Conservation (phyloP, 2,329 filamentous ascomycete species). For the Xylaria sp. region DNA sequence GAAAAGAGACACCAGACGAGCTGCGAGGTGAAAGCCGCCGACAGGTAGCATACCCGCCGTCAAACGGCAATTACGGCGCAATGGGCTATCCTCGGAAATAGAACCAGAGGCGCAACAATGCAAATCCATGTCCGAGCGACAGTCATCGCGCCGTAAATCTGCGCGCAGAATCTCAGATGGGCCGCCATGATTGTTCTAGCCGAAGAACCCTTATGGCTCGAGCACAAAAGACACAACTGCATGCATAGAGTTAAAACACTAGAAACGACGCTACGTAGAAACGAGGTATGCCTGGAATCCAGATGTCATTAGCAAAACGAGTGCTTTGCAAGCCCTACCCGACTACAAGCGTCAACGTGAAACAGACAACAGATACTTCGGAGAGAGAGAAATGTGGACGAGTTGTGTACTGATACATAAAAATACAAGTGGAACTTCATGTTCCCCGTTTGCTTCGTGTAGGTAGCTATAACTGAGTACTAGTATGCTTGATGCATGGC, state of each 20-base stretch:
- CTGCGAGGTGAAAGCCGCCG: constrained; percentile 63
- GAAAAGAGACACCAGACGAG: constrained; percentile 67
- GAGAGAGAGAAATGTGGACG: constrained; percentile 10
- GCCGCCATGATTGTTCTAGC: constrained; percentile 20
- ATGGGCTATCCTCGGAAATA: constrained; percentile 52
- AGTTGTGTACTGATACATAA: constrained; percentile 29
- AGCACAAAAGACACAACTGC: constrained; percentile 20
- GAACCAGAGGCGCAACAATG: constrained; percentile 16
- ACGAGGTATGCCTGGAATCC: constrained; percentile 19
- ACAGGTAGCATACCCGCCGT: constrained; percentile 63
- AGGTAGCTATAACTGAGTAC: constrained; percentile 36
- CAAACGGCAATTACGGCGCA: constrained; percentile 54
- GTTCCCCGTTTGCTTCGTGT: constrained; percentile 23
- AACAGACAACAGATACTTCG: constrained; percentile 28
- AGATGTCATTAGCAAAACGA: constrained; percentile 30
- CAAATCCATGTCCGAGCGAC: constrained; percentile 24
- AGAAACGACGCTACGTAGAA: constrained; percentile 27
- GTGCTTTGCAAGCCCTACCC: constrained; percentile 25
- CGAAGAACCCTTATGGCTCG: constrained; percentile 13
- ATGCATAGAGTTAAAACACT: constrained; percentile 29
- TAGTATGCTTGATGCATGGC: constrained; percentile 29
- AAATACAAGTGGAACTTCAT: constrained; percentile 15
- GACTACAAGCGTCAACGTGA: constrained; percentile 22
- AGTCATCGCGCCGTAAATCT: constrained; percentile 15
- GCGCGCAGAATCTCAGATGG: constrained; percentile 7